Conservation (phyloP, 306 rosid genomes). For the Alnus rubra region DNA sequence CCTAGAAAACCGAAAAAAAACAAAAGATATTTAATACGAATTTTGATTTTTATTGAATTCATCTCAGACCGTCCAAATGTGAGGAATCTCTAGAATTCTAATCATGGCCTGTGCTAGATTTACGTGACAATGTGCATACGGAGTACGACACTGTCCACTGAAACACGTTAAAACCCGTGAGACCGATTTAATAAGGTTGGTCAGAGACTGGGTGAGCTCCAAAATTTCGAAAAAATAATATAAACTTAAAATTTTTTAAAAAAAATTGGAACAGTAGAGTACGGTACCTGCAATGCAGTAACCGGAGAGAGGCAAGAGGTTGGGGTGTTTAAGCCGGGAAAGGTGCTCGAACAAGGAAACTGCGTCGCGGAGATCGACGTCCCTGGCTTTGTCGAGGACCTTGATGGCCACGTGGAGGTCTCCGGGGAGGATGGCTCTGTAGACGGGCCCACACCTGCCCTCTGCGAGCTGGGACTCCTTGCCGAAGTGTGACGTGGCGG, state of each 20-base stretch:
- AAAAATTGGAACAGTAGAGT: constrained; percentile 21
- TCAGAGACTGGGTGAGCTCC: neutral
- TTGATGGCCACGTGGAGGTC: constrained; percentile 96
- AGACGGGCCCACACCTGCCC: constrained; percentile 93
- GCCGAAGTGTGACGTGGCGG: constrained; percentile 95
- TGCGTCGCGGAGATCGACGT: constrained; percentile 52
- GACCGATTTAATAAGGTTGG: constrained; percentile 39
- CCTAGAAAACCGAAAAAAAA: constrained; percentile 37
- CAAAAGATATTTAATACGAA: neutral
- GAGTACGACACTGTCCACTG: constrained; percentile 22
- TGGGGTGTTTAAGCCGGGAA: constrained; percentile 73
- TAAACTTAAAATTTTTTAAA: constrained; percentile 11
- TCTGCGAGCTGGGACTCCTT: constrained; percentile 86
- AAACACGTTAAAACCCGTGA: constrained; percentile 39
- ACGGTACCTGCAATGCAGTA: constrained; percentile 91
- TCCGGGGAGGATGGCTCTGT: constrained; percentile 77
- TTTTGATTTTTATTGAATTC: too few relatives aligned
- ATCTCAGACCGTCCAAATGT: neutral
- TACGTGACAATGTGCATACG: constrained; percentile 31
- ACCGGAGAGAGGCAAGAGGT: constrained; percentile 83
- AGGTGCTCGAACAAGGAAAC: constrained; percentile 60
- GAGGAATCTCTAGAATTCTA: constrained; percentile 24
- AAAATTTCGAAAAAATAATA: neutral
- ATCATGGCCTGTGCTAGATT: constrained; percentile 31
- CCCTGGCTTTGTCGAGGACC: constrained; percentile 73